Evolutionary conservation across 2,329 filamentous ascomycete genomes (phyloP), one percentile per base, ranked within the genome.

Genomic region (Ceratocystis lukuohia): DNA sequence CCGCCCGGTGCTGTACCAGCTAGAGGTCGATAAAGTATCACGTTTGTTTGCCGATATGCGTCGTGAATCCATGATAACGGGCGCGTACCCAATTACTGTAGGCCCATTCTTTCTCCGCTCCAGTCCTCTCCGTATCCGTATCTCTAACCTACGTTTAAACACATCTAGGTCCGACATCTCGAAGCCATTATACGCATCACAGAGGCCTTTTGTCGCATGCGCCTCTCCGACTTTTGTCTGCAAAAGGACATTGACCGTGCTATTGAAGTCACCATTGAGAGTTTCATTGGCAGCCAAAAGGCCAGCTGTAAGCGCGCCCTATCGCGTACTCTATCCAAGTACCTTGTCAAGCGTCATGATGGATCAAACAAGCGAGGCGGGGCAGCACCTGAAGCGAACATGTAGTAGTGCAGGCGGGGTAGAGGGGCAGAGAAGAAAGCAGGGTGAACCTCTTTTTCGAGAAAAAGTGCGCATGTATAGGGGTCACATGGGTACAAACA

Each of bases 1-100:
- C 75, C 84, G 83, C 65, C 94, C 94, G 7, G 97, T 96, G 77
- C 82, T 99, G 7, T 96, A 96, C 75, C 90, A 97, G 74, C 96
- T 99, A 76, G 94, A 99, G 71, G 90, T 96, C 75, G 94, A 97
- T 77, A 99, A 99, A 79, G 85, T 99, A 41, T 89, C 94, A 1
- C 84, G 93, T 63, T 80, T 99, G 7, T 99, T 97, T 74, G 89
- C 92, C 33, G 94, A 99, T 74, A 97, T 99, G 93, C 82, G 94
- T 71, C 82, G 91, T 71, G 94, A 99, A 76, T 92, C 88, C 28
- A 79, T 96, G 69, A 92, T 92, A 0, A 99, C 94, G 28, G 94
- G 94, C 25, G 94, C 93, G 25, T 99, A 97, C 75, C 94, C 94
- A 3, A 99, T 99, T 69, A 99, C 94, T 30, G 94, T 97, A 82